A percentile compares a stretch with the other conserved stretches of the same genome.
Conservation (phyloP, 2,329 filamentous ascomycete genomes). For the Lasiodiplodia theobromae region DNA sequence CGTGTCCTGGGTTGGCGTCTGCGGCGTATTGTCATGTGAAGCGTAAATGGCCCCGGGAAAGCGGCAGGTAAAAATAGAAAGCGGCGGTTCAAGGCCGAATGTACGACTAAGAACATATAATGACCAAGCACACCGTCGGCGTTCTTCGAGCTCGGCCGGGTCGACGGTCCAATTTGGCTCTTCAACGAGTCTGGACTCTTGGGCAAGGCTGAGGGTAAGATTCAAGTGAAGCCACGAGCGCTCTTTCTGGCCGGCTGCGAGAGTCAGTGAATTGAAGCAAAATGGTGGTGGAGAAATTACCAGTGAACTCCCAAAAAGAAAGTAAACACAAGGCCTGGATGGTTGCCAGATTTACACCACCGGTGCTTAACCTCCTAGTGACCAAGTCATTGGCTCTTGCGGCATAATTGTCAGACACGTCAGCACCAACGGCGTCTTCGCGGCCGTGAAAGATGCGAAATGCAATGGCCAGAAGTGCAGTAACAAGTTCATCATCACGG, state of each 20-base stretch:
- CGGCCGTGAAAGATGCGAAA: neutral
- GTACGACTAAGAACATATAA: conserved; percentile 10
- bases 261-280: neutral
- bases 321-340: conserved; percentile 13
- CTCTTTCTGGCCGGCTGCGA: neutral
- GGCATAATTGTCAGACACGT: neutral
- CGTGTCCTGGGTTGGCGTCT: neutral
- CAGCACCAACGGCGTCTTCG: neutral
- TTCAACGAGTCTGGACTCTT: neutral
- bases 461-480: neutral
- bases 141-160: neutral
- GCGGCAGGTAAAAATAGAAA: neutral
- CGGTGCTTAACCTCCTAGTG: neutral
- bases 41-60: neutral
- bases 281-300: neutral
- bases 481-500: neutral
- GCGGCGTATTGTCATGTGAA: neutral
- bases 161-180: conserved; percentile 5
- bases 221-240: conserved; percentile 8
- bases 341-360: conserved; percentile 1
- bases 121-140: conserved; percentile 13
- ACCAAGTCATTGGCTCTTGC: neutral
- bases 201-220: neutral
- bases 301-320: conserved; percentile 12
- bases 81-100: neutral